phyloP scores from a whole-genome alignment of 2,329 filamentous ascomycete genomes.

The Exophiala sideris region DNA sequence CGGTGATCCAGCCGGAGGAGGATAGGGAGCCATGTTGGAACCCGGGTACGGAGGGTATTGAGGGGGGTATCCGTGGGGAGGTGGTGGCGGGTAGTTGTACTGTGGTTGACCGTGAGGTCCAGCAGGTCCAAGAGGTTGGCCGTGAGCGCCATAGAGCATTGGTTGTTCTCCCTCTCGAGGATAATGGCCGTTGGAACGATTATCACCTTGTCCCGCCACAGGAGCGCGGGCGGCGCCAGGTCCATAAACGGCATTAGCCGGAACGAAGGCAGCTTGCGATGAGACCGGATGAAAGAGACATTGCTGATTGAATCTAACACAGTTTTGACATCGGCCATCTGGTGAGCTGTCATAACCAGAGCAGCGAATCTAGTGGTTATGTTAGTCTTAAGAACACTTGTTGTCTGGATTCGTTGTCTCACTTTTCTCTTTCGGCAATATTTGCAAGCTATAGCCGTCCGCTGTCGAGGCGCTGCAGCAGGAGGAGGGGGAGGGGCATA shows the following conservation, averaged over 20 bases:
- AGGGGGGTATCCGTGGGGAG: conserved; percentile 31
- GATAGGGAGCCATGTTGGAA: conserved; percentile 11
- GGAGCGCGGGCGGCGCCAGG: conserved; percentile 41
- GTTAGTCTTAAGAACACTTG: conserved; percentile 5
- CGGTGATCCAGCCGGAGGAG: conserved; percentile 16
- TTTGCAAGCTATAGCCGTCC: conserved; percentile 51
- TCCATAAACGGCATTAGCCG: conserved; percentile 63
- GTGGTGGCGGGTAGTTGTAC: conserved; percentile 42
- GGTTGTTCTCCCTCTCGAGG: conserved; percentile 25
- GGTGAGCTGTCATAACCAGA: conserved; percentile 70
- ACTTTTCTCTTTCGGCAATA: conserved; percentile 53
- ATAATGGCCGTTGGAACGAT: conserved; percentile 27
- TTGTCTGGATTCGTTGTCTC: conserved; percentile 24
- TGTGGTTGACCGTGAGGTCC: conserved; percentile 29
- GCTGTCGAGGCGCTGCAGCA: conserved; percentile 47
- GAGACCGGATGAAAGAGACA: conserved; percentile 75
- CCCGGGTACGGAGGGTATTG: conserved; percentile 23
- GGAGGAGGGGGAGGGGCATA: conserved; percentile 37
- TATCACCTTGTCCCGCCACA: conserved; percentile 28
- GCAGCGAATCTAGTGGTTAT: conserved; percentile 63
- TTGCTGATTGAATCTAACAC: conserved; percentile 69
- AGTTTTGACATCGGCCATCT: conserved; percentile 70
- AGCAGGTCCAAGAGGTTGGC: conserved; percentile 46
- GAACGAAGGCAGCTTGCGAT: conserved; percentile 70
- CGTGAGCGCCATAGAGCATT: conserved; percentile 49